Evolutionary conservation across 1,139 yeast genomes (phyloP).

Genomic region (Pichia terricola): DNA sequence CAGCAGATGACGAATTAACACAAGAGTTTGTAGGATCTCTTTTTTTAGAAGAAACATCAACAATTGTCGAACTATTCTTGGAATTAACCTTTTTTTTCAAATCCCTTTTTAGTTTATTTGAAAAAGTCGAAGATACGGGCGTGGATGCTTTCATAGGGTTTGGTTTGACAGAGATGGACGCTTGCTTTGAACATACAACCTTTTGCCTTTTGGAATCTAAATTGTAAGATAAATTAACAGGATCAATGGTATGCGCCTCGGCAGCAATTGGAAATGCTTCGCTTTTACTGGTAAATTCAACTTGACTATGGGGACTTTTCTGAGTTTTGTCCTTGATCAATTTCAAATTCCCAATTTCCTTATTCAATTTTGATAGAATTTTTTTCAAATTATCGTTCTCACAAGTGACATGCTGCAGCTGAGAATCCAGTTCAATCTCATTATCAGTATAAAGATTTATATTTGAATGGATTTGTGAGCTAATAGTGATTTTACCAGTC

Average conservation of each 20-base stretch:
- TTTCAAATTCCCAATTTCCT: conserved; percentile 27
- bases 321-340: conserved; percentile 13
- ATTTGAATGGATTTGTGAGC: conserved; percentile 27
- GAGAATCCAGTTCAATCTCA: conserved; percentile 24
- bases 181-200: conserved; percentile 6
- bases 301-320: too few species aligned
- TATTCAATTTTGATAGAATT: conserved; percentile 28
- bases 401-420: conserved; percentile 29
- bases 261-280: neutral
- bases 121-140: too few species aligned
- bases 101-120: too few species aligned
- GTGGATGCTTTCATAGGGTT: neutral
- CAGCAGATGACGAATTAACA: too few species aligned
- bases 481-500: conserved; percentile 16
- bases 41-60: too few species aligned
- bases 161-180: neutral
- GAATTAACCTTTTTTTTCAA: too few species aligned
- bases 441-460: conserved; percentile 23
- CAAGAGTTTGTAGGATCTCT: too few species aligned
- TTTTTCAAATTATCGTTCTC: conserved; percentile 32
- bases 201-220: conserved; percentile 23
- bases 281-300: too few species aligned
- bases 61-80: too few species aligned
- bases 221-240: conserved; percentile 24
- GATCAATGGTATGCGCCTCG: conserved; percentile 26